Conservation (phyloP, 2,329 filamentous ascomycete genomes). For the Verruconis gallopava region DNA sequence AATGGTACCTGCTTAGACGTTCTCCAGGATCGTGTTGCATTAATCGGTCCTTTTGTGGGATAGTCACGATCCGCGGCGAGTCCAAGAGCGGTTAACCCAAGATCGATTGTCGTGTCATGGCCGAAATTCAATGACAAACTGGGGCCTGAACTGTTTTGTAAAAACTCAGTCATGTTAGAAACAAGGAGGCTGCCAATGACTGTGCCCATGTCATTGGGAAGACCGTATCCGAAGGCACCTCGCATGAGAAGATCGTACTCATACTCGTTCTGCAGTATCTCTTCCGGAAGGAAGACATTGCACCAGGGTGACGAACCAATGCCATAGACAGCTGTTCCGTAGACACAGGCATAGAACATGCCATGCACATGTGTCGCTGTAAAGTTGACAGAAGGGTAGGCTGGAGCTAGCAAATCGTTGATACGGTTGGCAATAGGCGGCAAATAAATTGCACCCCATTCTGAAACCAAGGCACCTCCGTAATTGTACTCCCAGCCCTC, state of each 20-base stretch:
- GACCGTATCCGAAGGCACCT: slow-evolving; percentile 11
- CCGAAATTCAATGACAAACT: slow-evolving; percentile 11
- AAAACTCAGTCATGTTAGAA: slow-evolving; percentile 10
- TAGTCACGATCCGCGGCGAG: slow-evolving; percentile 9
- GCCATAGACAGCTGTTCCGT: slow-evolving; percentile 11
- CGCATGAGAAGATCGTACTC: slow-evolving; percentile 11
- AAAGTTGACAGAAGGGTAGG: slow-evolving; percentile 9
- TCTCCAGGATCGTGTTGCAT: slow-evolving; percentile 7
- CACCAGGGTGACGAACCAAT: slow-evolving; percentile 10
- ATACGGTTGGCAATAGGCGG: slow-evolving; percentile 8
- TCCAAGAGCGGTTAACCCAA: slow-evolving; percentile 10
- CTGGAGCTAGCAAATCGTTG: slow-evolving; percentile 8
- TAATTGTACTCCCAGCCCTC: slow-evolving; percentile 11
- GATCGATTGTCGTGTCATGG: slow-evolving; percentile 12
- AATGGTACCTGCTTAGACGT: slow-evolving; percentile 11
- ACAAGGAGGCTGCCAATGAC: slow-evolving; percentile 9
- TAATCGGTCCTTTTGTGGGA: slow-evolving; percentile 7
- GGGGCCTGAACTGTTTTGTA: slow-evolving; percentile 4
- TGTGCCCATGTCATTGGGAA: slow-evolving; percentile 8
- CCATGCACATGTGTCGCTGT: slow-evolving; percentile 10
- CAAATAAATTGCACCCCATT: slow-evolving; percentile 10
- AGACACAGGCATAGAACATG: slow-evolving; percentile 10
- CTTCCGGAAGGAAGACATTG: slow-evolving; percentile 8
- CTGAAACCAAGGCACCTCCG: slow-evolving; percentile 9
- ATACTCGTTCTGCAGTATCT: slow-evolving; percentile 11